Base-by-base conservation (phyloP, 1,139 yeast genomes). In the Yamadazyma dushanensis region DNA sequence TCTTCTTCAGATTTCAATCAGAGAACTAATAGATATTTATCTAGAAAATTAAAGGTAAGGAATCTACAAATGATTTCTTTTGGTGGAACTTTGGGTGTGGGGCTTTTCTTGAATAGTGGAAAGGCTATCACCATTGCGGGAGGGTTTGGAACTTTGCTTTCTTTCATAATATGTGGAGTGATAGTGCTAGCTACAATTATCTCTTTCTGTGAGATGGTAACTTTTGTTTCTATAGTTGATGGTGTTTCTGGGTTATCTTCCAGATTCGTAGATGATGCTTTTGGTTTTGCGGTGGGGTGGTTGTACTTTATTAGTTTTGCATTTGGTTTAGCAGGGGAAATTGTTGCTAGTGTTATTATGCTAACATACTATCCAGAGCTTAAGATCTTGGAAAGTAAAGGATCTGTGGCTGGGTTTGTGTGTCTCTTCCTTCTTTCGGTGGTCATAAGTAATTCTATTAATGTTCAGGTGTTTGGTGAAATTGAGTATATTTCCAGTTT, bases 81-180 rank as follows among this genome's bases (percentile, higher is more conserved):
- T 29, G 92, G 94, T 2, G 94, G 92, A 1, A 83, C 92, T 0
- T 61, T 86, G 4, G 95, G 95, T 1, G 90, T 86, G n/a, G 95
- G 95, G 0, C 59, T 86, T 13, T 73, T 85, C 45, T 63, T 85
- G 28, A 82, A 84, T 34, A 73, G 86, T n/a, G 95, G 96, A 1
- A 82, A 83, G 47, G 85, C 89, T 1, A 70, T 88, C 35, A 73
- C 83, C 18, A 78, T 80, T 14, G 83, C 90, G 2, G 96, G 96
- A 2, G 95, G 96, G 0, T 63, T 87, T 38, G 96, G 96, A 0
- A 76, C 89, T 2, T 56, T 86, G 8, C 51, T 88, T 3, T 95
- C 95, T 2, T 87, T 80, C 51, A 42, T 72, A 0, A 60, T 86
- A 8, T 76, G 87, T 26, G 94, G 94, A 0, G 51, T 77, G 1